Percentiles rank a stretch among this genome's conserved stretches.
Conservation (phyloP, 108 stramenopile species). For the Aurantiochytrium sp. region DNA sequence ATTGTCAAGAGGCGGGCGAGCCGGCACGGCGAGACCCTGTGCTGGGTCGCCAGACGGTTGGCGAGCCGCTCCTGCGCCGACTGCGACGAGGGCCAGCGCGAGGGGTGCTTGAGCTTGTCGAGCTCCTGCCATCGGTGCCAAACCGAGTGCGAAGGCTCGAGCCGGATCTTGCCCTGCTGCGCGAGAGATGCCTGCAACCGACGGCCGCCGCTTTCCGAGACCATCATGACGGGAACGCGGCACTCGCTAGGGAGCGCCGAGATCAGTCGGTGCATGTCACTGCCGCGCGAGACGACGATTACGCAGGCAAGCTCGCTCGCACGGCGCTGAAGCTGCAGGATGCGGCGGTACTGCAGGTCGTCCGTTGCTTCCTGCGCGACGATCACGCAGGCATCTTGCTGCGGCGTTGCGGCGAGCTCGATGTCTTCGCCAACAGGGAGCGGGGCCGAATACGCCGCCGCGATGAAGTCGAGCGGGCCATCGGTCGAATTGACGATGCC, state of each 20-base stretch:
- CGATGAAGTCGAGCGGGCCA: background rate
- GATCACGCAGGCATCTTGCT: background rate
- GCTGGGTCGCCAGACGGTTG: no score
- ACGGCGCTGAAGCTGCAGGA: background rate
- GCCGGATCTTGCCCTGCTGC: background rate
- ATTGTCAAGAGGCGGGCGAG: no score
- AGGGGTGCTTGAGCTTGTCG: background rate
- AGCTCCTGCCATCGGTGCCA: background rate
- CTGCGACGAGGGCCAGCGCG: background rate
- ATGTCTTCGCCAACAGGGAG: background rate
- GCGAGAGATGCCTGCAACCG: background rate
- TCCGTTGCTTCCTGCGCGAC: background rate
- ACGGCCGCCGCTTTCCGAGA: background rate
- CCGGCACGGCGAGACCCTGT: no score
- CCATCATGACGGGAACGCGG: background rate
- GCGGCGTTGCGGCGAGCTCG: background rate
- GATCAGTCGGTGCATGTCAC: background rate
- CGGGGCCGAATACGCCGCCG: background rate
- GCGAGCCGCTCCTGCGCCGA: background rate
- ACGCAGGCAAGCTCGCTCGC: background rate
- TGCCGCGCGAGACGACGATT: background rate
- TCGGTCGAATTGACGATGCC: background rate
- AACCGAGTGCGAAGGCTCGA: background rate
- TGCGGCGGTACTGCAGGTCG: background rate
- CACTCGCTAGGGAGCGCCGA: background rate